Base-by-base conservation (phyloP, 306 rosid species). In the Trifolium subterraneum region DNA sequence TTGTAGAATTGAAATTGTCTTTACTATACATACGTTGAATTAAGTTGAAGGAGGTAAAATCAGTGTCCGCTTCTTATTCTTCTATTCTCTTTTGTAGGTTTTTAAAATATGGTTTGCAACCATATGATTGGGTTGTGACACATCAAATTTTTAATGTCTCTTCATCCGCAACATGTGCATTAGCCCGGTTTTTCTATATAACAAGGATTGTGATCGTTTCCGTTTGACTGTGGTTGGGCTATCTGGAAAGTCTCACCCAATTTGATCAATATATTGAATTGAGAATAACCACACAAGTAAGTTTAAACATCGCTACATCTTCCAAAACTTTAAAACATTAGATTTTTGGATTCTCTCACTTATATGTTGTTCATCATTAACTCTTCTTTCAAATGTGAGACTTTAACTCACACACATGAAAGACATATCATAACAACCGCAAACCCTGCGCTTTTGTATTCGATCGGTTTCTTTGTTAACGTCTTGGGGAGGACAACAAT, bases 21-120 rank as follows among this genome's bases (percentile, higher is more conserved):
- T 15, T 12, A 4, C 15, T 1, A 4, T 47, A 15, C 19, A 47
- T 15, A 15, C 3, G 54, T 15, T 48, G 19, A 48, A 48, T 6
- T 12, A 50, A 8, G 3, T 25, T 25, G 29, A 25, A 25, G 23
- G 20, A 52, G 20, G 10, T 52, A 52, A 52, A 20, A 52, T 52
- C 2, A 19, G 0, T 56, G 16, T 12, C 4, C 31, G 23, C n/a
- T 56, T 13, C 33, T 56, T 56, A 5, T 22, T 55, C 33, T 55
- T 55, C 3, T 22, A 2, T 55, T 48, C 1, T 56, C 63, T 23
- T 27, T 23, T 56, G 35, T 56, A 56, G 63, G 63, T 23, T 10
- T 56, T 56, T 23, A 56, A 22, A 56, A 56, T 11, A 56, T 56
- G 33, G 35, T 56, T 4, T 56, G 63, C 13, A 56, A 56, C 63